Evolutionary conservation across 2,329 filamentous ascomycete species (phyloP).

Genomic region (Nothomitra cinnamomea): DNA sequence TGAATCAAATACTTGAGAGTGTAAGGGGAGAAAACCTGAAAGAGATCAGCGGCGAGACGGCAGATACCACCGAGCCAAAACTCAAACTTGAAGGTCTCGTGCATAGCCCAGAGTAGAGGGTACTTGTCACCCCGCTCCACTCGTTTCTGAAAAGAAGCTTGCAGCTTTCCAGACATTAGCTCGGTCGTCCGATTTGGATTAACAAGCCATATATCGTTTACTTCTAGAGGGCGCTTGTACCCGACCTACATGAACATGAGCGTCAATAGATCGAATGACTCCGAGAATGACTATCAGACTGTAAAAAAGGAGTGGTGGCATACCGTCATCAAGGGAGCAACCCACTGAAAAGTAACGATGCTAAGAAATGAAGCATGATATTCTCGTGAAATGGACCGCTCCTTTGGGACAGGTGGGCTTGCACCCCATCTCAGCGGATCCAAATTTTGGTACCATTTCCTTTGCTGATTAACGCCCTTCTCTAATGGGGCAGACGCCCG

Average conservation of each 20-base stretch:
- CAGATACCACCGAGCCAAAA: conserved; percentile 73
- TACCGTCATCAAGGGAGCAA: conserved; percentile 69
- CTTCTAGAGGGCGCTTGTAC: conserved; percentile 67
- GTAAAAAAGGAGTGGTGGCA: neutral
- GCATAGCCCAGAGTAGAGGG: conserved; percentile 62
- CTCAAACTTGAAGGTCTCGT: conserved; percentile 72
- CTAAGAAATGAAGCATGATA: conserved; percentile 59
- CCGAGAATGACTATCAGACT: neutral
- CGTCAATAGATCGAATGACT: neutral
- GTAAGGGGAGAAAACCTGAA: conserved; percentile 69
- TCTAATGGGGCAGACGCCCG: neutral
- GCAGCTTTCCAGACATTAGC: conserved; percentile 47
- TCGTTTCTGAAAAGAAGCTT: conserved; percentile 52
- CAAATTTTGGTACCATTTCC: conserved; percentile 11
- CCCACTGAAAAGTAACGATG: conserved; percentile 72
- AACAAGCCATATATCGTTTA: conserved; percentile 75
- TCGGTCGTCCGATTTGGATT: conserved; percentile 66
- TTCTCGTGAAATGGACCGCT: conserved; percentile 45
- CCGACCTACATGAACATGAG: conserved; percentile 28
- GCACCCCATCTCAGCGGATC: conserved; percentile 31
- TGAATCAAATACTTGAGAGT: conserved; percentile 71
- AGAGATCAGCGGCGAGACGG: conserved; percentile 51
- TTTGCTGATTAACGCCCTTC: neutral
- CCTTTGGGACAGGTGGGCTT: conserved; percentile 37
- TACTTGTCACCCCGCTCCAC: conserved; percentile 50